These are phyloP conservation scores for Xylariaceae sp. DNA, from an alignment of 2,329 filamentous ascomycete genomes.

Conservation along the genomic window DNA sequence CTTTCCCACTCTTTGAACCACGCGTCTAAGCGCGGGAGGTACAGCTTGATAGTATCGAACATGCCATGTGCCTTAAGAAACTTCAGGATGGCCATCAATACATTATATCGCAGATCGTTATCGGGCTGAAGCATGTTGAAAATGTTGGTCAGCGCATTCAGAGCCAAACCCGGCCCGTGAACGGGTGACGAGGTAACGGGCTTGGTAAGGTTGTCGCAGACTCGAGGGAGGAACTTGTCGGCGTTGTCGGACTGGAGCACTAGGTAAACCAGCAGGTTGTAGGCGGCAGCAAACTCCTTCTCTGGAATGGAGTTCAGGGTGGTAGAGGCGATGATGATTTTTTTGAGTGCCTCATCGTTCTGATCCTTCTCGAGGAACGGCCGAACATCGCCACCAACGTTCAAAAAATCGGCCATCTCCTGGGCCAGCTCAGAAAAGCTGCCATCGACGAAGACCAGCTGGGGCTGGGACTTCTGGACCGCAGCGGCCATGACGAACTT, in stretches of 20 bases:
- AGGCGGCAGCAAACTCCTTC: slow-evolving; percentile 93
- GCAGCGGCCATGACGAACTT: no score
- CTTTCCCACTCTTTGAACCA: slow-evolving; percentile 85
- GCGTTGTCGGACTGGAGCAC: slow-evolving; percentile 80
- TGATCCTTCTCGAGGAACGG: slow-evolving; percentile 68
- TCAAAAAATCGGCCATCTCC: slow-evolving; percentile 93
- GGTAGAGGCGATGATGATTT: slow-evolving; percentile 75
- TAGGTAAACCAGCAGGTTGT: slow-evolving; percentile 95
- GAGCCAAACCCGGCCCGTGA: slow-evolving; percentile 79
- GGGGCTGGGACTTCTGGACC: slow-evolving; percentile 35
- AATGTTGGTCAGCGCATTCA: slow-evolving; percentile 87
- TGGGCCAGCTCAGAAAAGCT: slow-evolving; percentile 87
- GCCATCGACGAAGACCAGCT: slow-evolving; percentile 79
- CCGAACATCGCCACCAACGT: slow-evolving; percentile 73
- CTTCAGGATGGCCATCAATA: slow-evolving; percentile 82
- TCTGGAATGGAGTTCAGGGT: slow-evolving; percentile 82
- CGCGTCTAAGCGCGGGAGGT: slow-evolving; percentile 74
- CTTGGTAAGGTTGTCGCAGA: slow-evolving; percentile 86
- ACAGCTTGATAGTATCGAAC: slow-evolving; percentile 79
- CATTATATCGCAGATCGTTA: slow-evolving; percentile 80
- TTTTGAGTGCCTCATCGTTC: slow-evolving; percentile 85
- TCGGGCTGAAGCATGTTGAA: slow-evolving; percentile 86
- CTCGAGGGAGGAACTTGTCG: slow-evolving; percentile 78
- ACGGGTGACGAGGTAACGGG: slow-evolving; percentile 81
- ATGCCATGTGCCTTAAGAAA: slow-evolving; percentile 71